A percentile compares a stretch with the other conserved stretches of the same genome.
phyloP scores from a whole-genome alignment of 2,329 filamentous ascomycete genomes.

The Xenoacremonium recifei region DNA sequence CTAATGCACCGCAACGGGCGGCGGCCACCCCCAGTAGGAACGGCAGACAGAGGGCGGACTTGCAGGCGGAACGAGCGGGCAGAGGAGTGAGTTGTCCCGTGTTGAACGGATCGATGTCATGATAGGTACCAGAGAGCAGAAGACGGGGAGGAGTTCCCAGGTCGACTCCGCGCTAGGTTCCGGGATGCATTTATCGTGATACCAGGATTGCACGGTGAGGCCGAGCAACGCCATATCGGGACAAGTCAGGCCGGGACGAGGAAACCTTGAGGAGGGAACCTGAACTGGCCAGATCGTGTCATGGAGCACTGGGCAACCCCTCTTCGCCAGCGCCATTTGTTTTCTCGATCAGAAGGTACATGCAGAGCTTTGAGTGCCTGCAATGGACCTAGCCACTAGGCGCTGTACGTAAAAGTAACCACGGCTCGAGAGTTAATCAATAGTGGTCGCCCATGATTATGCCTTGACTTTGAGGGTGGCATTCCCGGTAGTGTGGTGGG shows the following conservation, averaged over 20 bases:
- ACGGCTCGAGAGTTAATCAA: too few species aligned
- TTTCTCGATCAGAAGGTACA: neutral
- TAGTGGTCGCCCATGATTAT: neutral
- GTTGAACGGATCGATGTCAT: neutral
- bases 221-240: neutral
- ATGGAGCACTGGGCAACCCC: neutral
- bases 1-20: conserved; percentile 15
- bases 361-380: too few species aligned
- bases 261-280: too few species aligned
- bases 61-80: neutral
- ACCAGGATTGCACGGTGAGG: neutral
- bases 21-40: conserved; percentile 6
- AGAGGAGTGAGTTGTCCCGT: neutral
- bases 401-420: neutral
- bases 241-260: neutral
- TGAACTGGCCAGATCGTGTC: neutral
- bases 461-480: neutral
- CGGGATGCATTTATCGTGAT: neutral
- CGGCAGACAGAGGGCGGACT: too few species aligned
- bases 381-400: neutral
- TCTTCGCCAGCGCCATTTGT: neutral
- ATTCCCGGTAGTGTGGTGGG: conserved; percentile 13
- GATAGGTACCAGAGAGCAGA: neutral
- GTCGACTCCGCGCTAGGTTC: neutral
- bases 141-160: neutral